These are phyloP conservation scores for Logfia minima DNA, from an alignment of 129 eudicot species.

Conservation along the genomic window DNA sequence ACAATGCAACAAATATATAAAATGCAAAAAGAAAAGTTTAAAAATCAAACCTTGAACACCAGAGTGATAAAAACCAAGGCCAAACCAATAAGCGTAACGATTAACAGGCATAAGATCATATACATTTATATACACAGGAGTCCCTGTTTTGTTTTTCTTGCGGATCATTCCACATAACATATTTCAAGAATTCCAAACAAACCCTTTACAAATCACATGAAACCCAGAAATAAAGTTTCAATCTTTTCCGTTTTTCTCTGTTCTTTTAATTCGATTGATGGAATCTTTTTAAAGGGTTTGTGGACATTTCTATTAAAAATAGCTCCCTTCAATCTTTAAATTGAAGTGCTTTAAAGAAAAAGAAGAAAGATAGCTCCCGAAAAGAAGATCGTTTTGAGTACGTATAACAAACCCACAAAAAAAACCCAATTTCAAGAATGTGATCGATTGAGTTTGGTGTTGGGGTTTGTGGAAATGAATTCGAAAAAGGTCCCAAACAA, in stretches of 20 bases:
- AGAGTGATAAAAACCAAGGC: slow-evolving; percentile 84
- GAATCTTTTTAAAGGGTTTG: background rate
- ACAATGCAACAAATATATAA: slow-evolving; percentile 8
- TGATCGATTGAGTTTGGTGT: slow-evolving; percentile 19
- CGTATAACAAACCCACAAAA: slow-evolving; percentile 36
- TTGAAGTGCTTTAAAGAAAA: background rate
- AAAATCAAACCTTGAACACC: slow-evolving; percentile 76
- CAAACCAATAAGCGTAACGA: slow-evolving; percentile 81
- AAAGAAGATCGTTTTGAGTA: slow-evolving; percentile 18
- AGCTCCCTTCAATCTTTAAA: background rate
- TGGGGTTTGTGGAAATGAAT: slow-evolving; percentile 32
- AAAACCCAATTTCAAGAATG: slow-evolving; percentile 9
- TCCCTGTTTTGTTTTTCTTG: slow-evolving; percentile 64
- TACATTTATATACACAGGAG: slow-evolving; percentile 73
- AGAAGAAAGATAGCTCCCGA: background rate
- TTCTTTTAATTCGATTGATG: background rate
- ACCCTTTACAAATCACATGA: slow-evolving; percentile 13
- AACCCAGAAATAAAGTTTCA: slow-evolving; percentile 19
- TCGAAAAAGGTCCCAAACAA: slow-evolving; percentile 35
- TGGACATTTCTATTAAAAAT: background rate
- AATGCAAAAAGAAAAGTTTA: slow-evolving; percentile 13
- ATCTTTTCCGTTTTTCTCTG: background rate
- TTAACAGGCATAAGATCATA: slow-evolving; percentile 87
- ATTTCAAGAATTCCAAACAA: slow-evolving; percentile 19
- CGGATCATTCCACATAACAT: slow-evolving; percentile 67